Base-by-base conservation (phyloP, 2,329 filamentous ascomycete species). In the Sporothrix euskadiensis region DNA sequence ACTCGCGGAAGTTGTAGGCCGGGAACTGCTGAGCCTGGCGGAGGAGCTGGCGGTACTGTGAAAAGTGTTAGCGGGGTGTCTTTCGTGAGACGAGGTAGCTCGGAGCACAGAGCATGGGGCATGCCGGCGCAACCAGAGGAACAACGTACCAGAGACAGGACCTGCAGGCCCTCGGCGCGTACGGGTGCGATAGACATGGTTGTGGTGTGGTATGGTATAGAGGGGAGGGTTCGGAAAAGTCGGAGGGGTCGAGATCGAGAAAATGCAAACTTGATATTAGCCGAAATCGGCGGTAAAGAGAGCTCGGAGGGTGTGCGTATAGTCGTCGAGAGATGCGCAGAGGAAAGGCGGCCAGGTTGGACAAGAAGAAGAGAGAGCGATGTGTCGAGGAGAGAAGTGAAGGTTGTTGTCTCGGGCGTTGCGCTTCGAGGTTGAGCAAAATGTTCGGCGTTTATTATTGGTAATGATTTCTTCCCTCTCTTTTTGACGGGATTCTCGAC, bases 1-100 rank as follows among this genome's bases (percentile, higher is more conserved):
- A 99, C 82, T 98, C 95, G 84, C 96, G 90, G 87, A 98, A 99
- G 84, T 98, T 99, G 86, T 98, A 99, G 78, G 92, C 90, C 75
- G 94, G 89, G 83, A 99, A 98, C 80, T 97, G 92, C 75, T 88
- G 87, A 75, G 94, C 90, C 82, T 96, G 92, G 78, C 94, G 92
- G 79, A 98, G 86, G 78, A 99, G 86, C 80, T 95, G 95, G 77
- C 96, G 94, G 84, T 97, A 98, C 94, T 97, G 61, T 16, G 32
- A 8, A 14, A 16, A 19, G 44, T 9, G 54, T 74, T n/a, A 75
- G 68, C 71, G n/a, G 39, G 32, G 57, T 19, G 44, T 39, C 22
- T 14, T 47, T 19, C 10, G 14, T 1, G 22, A 14, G 52, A 56
- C 16, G 39, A 66, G 2, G 35, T 0, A 35, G 30, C 19, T 35